A percentile compares a stretch with the other conserved stretches of the same genome.
These are phyloP conservation scores for Cenchrus fungigraminus DNA, from an alignment of 176 grass and related monocot genomes.

Conservation along the genomic window DNA sequence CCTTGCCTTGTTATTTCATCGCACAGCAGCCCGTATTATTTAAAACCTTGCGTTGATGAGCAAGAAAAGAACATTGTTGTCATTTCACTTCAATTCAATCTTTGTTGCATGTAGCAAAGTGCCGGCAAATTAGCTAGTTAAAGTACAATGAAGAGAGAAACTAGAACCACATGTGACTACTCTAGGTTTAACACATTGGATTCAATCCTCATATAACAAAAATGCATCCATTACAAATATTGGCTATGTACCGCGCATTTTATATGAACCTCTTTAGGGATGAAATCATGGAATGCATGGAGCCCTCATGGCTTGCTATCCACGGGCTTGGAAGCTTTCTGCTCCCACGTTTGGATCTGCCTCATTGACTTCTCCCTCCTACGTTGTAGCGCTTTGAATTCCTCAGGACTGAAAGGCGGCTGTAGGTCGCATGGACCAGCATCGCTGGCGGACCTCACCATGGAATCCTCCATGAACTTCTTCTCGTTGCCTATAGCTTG, in stretches of 20 bases:
- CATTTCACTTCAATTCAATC: too few species aligned
- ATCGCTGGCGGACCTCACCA: slow-evolving; percentile 57
- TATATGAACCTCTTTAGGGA: slow-evolving; percentile 15
- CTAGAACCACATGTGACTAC: slow-evolving; percentile 18
- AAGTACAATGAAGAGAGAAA: slow-evolving; percentile 5
- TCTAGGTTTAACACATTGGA: slow-evolving; percentile 25
- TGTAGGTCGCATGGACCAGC: slow-evolving; percentile 65
- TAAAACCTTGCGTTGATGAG: too few species aligned
- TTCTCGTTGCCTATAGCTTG: slow-evolving; percentile 51
- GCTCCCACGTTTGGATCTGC: slow-evolving; percentile 68
- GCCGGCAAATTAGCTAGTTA: background rate
- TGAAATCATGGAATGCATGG: background rate
- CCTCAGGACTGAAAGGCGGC: slow-evolving; percentile 58
- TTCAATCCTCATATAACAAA: slow-evolving; percentile 15
- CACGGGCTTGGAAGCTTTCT: slow-evolving; percentile 44
- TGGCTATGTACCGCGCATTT: slow-evolving; percentile 36
- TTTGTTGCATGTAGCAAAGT: too few species aligned
- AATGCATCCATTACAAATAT: slow-evolving; percentile 33
- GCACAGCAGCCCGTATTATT: too few species aligned
- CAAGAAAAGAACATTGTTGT: too few species aligned
- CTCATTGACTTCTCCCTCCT: slow-evolving; percentile 59
- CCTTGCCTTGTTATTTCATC: too few species aligned
- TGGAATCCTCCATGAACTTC: slow-evolving; percentile 86
- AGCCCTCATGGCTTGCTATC: slow-evolving; percentile 48
- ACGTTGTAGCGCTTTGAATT: slow-evolving; percentile 43